These are phyloP conservation scores for Xylaria sp. DNA, from an alignment of 2,329 filamentous ascomycete genomes.

Conservation along the genomic window DNA sequence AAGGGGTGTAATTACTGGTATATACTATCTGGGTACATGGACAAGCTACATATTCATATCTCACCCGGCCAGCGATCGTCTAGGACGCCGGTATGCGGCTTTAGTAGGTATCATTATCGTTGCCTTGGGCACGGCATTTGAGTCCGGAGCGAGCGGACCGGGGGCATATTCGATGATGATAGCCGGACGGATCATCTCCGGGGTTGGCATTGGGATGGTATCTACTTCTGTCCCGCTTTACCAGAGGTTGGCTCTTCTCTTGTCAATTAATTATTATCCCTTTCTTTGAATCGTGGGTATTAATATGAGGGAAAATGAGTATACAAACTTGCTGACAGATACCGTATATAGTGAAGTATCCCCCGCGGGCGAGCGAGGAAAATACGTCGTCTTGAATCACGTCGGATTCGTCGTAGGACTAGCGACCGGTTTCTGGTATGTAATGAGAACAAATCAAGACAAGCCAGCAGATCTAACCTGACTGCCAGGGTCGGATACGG, in stretches of 20 bases:
- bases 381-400: constrained; percentile 68
- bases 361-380: constrained; percentile 63
- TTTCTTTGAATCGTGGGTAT: not conserved
- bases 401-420: constrained; percentile 66
- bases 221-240: constrained; percentile 68
- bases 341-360: constrained; percentile 59
- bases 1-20: constrained; percentile 64
- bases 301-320: not conserved
- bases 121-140: constrained; percentile 60
- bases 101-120: constrained; percentile 58
- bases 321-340: constrained; percentile 10
- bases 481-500: constrained; percentile 63
- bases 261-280: not conserved
- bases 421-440: constrained; percentile 64
- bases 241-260: constrained; percentile 56
- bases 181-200: constrained; percentile 61
- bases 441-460: not conserved
- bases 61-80: constrained; percentile 60
- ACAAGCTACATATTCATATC: constrained; percentile 65
- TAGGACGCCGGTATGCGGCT: constrained; percentile 64
- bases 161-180: constrained; percentile 60
- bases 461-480: not conserved
- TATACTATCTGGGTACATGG: constrained; percentile 69
- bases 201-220: constrained; percentile 64
- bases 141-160: constrained; percentile 56